phyloP scores from a whole-genome alignment of 495 filamentous ascomycete species.

The Tuber umbilicatum region DNA sequence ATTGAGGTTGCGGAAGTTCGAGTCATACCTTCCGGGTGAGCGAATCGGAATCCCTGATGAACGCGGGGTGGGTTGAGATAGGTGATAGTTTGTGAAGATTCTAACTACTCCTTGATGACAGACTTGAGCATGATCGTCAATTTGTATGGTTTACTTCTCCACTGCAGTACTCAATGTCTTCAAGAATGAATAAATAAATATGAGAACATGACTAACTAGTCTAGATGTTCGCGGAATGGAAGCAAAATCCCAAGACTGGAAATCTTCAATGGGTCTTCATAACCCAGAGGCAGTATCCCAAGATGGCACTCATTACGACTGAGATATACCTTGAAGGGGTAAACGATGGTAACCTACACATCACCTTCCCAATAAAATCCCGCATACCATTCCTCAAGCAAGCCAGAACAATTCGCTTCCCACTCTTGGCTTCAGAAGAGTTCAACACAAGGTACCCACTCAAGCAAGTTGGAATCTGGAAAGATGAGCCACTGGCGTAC shows the following conservation, averaged over 20 bases:
- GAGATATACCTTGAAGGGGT: slow-evolving; percentile 49
- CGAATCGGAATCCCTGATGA: background rate
- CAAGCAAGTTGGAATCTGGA: slow-evolving; percentile 70
- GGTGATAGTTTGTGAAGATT: background rate
- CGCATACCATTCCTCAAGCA: slow-evolving; percentile 6
- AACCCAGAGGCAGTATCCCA: slow-evolving; percentile 68
- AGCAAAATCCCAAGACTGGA: slow-evolving; percentile 9
- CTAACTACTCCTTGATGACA: slow-evolving; percentile 9
- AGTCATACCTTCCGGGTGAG: slow-evolving; percentile 58
- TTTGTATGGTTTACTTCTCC: slow-evolving; percentile 48
- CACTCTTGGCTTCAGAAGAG: slow-evolving; percentile 17
- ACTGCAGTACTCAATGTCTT: background rate
- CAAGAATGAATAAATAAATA: background rate
- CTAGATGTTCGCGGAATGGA: slow-evolving; percentile 38
- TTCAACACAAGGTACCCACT: slow-evolving; percentile 51
- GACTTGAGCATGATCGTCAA: slow-evolving; percentile 71
- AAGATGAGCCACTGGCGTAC: slow-evolving; percentile 59
- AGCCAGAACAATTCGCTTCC: slow-evolving; percentile 6
- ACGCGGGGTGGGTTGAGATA: background rate
- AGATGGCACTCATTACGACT: slow-evolving; percentile 64
- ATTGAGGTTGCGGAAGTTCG: slow-evolving; percentile 64
- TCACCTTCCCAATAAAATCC: slow-evolving; percentile 49
- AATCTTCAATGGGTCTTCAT: slow-evolving; percentile 66
- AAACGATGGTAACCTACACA: slow-evolving; percentile 42
- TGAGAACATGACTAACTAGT: background rate